Evolutionary conservation across 768 basidiomycete genomes (phyloP).

Genomic region (Boletus barrowsii): DNA sequence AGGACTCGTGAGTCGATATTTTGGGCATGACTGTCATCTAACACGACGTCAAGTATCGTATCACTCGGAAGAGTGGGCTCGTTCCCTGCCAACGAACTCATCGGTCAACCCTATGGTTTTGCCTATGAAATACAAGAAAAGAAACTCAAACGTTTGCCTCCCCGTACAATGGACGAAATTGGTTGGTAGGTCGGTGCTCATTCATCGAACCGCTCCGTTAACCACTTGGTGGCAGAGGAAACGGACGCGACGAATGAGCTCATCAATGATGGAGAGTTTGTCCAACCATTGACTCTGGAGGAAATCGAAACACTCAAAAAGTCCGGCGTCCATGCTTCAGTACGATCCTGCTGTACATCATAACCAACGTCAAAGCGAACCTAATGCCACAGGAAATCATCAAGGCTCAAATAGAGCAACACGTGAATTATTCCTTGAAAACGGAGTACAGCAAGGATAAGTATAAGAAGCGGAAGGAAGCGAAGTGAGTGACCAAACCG

Average conservation of each 20-base stretch:
- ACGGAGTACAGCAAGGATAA: slow-evolving; percentile 99
- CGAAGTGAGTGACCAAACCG: slow-evolving; percentile 61
- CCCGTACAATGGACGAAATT: slow-evolving; percentile 70
- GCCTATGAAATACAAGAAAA: slow-evolving; percentile 83
- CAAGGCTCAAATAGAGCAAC: slow-evolving; percentile 88
- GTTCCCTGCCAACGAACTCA: slow-evolving; percentile 73
- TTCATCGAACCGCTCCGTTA: neutral
- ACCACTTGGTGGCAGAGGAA: slow-evolving; percentile 60
- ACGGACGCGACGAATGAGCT: slow-evolving; percentile 96
- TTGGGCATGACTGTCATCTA: neutral
- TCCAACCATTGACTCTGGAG: slow-evolving; percentile 76
- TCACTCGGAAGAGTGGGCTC: slow-evolving; percentile 83
- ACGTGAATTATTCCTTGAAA: slow-evolving; percentile 88
- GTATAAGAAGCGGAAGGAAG: slow-evolving; percentile 94
- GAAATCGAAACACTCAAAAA: slow-evolving; percentile 85
- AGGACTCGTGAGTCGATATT: slow-evolving; percentile 56
- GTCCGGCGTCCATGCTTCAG: slow-evolving; percentile 76
- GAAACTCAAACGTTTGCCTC: slow-evolving; percentile 59
- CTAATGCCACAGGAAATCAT: slow-evolving; percentile 78
- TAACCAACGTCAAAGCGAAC: slow-evolving; percentile 6
- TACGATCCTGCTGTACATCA: slow-evolving; percentile 33
- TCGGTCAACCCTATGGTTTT: slow-evolving; percentile 82
- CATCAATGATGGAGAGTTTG: slow-evolving; percentile 82
- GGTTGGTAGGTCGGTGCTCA: slow-evolving; percentile 43
- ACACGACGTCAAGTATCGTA: slow-evolving; percentile 48